Conservation (phyloP, 108 stramenopile species). For the Fragilariopsis cylindrus region DNA sequence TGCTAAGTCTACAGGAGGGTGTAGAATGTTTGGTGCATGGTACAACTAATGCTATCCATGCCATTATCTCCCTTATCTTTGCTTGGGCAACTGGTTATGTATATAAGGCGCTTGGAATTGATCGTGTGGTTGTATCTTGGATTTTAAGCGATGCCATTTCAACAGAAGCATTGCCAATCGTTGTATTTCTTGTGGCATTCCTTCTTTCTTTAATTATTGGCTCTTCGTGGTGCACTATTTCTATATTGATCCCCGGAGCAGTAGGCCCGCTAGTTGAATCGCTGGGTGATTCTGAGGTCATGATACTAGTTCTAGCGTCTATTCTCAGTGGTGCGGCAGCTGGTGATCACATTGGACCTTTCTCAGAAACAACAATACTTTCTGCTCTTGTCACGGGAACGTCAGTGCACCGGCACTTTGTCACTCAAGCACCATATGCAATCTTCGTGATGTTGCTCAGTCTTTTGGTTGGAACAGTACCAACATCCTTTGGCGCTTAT, state of each 20-base stretch:
- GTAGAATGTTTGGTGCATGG: conserved; percentile 53
- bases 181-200: conserved; percentile 46
- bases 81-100: conserved; percentile 52
- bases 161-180: conserved; percentile 39
- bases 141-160: conserved; percentile 33
- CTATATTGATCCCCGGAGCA: conserved; percentile 57
- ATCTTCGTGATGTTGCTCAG: conserved; percentile 28
- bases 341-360: conserved; percentile 70
- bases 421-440: conserved; percentile 66
- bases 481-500: conserved; percentile 8
- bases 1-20: conserved; percentile 42
- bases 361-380: conserved; percentile 68
- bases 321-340: conserved; percentile 62
- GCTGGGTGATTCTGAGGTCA: conserved; percentile 34
- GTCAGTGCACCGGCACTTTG: conserved; percentile 42
- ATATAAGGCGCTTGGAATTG: conserved; percentile 33
- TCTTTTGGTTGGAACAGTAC: conserved; percentile 21
- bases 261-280: conserved; percentile 42
- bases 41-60: conserved; percentile 43
- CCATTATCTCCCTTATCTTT: conserved; percentile 44
- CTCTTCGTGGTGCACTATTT: conserved; percentile 54
- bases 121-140: conserved; percentile 48
- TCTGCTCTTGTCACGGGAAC: conserved; percentile 50
- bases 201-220: conserved; percentile 61
- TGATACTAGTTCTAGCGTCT: conserved; percentile 43